Evolutionary conservation across 306 rosid species (phyloP), one percentile per base, ranked within the genome.

Genomic region (Lathyrus oleraceus): DNA sequence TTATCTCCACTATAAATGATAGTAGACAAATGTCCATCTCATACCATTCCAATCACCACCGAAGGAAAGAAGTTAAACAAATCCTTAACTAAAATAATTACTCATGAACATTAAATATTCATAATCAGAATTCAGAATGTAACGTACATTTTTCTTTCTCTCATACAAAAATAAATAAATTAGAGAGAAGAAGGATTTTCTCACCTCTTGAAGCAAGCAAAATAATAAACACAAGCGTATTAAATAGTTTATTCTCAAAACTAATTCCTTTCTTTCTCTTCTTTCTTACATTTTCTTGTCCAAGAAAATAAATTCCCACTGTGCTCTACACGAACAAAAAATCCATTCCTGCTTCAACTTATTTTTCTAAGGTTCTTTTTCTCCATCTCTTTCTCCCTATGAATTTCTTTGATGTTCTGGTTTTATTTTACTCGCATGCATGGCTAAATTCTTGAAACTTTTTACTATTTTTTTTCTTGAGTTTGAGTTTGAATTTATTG

Each of bases 151-250:
- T n/a, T 13, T 25, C 53, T 52, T 40, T 36, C 19, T 15, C 9
- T 8, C 32, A 61, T 38, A 10, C 66, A 62, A 27, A 74, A 5
- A 38, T 48, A 64, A 63, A 73, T n/a, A 28, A 28, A 71, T 12
- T 44, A 8, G 10, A 48, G 21, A 47, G 42, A 57, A 28, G 51
- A 32, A 56, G 5, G 9, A n/a, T 40, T 63, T 47, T 63, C 76
- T 81, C 82, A 52, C 58, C 62, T 67, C 80, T 40, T 81, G 76
- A 54, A 45, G 81, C 65, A 73, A 75, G 83, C 65, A 73, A 75
- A 73, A 75, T 68, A 71, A 72, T 74, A 78, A 74, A 77, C 81
- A 73, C 76, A 80, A 82, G 61, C 89, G 83, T 85, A 84, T 79
- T 77, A 73, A 48, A 75, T 70, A 78, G 83, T 75, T 76, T 76